Evolutionary conservation across 2,329 filamentous ascomycete species (phyloP), one percentile per base, ranked within the genome.

Genomic region (Aspergillus calidoustus): DNA sequence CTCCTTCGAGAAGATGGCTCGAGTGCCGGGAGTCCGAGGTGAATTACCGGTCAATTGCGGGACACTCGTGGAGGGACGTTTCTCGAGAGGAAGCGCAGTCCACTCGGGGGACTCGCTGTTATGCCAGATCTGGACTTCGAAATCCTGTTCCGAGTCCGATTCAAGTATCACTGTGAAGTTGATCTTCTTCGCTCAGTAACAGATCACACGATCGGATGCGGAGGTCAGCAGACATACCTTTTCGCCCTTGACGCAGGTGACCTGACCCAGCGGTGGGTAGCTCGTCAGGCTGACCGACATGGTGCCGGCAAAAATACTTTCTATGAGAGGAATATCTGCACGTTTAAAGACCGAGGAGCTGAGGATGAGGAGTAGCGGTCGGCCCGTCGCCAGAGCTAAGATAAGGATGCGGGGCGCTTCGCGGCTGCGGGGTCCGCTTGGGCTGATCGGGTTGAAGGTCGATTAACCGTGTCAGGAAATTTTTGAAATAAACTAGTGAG

Each of bases 111-210:
- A 82, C 41, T 74, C 81, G 55, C 85, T 84, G 68, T 90, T 88
- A 64, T 91, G 87, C 91, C 92, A 96, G 7, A 96, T 77, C 17
- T 86, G 86, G 34, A 92, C 85, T 68, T 95, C 85, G 89, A 91
- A 95, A 22, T 82, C 70, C 63, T 86, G 80, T 17, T 84, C 78
- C 7, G 82, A 81, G 51, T 86, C 85, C 47, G 89, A 86, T 68
- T 93, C 88, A 34, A 96, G 81, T 13, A 93, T 76, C 7, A 90
- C 88, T 0, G 85, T 88, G 67, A 97, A 89, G 1, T 75, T 73
- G 44, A 90, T 80, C 70, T 83, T 57, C 25, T 9, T 3, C 4
- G 31, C 46, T 55, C 48, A 31, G 23, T 38, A 17, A 30, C 9
- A 22, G 13, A 6, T n/a, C 11, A 28, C 15, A 22, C 43, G 23